Percentiles rank a stretch among this genome's conserved stretches.
Conservation (phyloP, 768 basidiomycete genomes). For the Galerina marginata region DNA sequence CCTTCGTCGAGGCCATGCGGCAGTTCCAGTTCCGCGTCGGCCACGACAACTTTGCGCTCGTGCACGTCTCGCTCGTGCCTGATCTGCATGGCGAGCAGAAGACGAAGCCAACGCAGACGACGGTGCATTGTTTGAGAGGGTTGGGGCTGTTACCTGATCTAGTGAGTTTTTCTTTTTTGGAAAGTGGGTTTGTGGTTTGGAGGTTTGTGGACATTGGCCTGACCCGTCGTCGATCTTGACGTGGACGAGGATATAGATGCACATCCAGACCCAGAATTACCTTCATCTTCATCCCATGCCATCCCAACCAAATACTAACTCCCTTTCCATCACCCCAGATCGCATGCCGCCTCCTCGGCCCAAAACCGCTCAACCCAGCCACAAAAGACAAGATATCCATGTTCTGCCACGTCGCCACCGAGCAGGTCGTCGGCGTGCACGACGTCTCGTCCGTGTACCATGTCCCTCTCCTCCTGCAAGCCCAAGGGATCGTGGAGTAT, state of each 20-base stretch:
- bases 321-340: conserved; percentile 57
- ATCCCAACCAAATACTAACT: neutral
- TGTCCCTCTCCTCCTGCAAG: conserved; percentile 88
- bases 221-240: too few species aligned
- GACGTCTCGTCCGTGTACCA: conserved; percentile 98
- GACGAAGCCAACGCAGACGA: conserved; percentile 98
- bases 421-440: conserved; percentile 94
- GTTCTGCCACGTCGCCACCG: conserved; percentile 95
- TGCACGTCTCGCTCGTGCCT: conserved; percentile 97
- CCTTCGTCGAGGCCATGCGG: conserved; percentile 98
- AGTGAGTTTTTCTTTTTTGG: too few species aligned
- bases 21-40: conserved; percentile 99
- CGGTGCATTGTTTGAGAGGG: conserved; percentile 91
- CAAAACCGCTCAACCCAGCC: conserved; percentile 77
- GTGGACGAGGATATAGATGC: too few species aligned
- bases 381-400: conserved; percentile 98
- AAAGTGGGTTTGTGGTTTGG: too few species aligned
- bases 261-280: too few species aligned
- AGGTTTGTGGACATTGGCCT: too few species aligned
- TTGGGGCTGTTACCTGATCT: conserved; percentile 93
- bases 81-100: conserved; percentile 99
- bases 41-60: conserved; percentile 93
- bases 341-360: conserved; percentile 86
- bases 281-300: neutral
- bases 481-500: conserved; percentile 91